Conservation (phyloP, 139 green algal species). For the Pleodorina starrii region DNA sequence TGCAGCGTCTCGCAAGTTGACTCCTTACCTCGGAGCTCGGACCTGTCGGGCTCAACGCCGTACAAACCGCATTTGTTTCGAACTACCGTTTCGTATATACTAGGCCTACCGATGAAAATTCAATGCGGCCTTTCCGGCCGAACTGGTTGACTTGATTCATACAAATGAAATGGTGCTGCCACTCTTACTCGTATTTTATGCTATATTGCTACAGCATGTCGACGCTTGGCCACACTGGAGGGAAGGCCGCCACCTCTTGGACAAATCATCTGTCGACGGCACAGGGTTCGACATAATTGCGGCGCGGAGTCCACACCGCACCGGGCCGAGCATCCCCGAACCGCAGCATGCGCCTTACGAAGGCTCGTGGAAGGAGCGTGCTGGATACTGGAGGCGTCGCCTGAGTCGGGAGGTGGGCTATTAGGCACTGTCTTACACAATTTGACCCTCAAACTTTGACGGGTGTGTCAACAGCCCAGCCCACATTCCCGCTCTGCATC, state of each 20-base stretch:
- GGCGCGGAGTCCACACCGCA: neutral
- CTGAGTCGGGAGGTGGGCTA: neutral
- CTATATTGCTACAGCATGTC: constrained; percentile 3
- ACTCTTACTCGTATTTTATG: neutral
- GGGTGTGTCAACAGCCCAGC: no score
- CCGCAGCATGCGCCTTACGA: neutral
- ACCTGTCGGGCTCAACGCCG: no score
- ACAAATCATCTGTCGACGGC: neutral
- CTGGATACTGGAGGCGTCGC: constrained; percentile 12
- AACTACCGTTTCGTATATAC: no score
- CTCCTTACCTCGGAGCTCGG: no score
- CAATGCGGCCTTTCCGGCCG: no score
- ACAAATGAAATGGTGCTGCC: neutral
- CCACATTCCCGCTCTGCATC: no score
- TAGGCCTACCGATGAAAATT: no score
- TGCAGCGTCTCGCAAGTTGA: no score
- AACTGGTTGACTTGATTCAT: no score
- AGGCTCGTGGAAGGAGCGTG: neutral
- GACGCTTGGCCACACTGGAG: constrained; percentile 11
- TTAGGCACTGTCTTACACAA: neutral
- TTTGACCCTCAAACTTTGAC: no score
- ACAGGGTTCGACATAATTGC: neutral
- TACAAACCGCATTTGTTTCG: no score
- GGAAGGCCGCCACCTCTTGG: neutral
- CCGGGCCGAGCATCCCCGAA: neutral